phyloP scores from a whole-genome alignment of 1,284 basidiomycete species.

The Puccinia hordei region DNA sequence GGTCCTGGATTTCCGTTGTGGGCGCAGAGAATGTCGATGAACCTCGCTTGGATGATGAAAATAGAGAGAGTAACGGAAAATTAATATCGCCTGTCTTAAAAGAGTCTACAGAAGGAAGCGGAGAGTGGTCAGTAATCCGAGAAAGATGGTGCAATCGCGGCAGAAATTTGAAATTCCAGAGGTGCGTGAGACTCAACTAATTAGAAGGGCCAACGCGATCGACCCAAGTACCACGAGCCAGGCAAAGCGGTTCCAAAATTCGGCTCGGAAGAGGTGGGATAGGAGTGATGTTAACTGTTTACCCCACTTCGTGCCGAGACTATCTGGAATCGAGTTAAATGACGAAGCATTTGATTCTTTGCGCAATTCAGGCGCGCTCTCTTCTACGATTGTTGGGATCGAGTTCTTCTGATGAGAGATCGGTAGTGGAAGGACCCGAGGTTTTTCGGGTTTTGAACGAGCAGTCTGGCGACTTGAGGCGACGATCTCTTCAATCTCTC shows the following conservation, averaged over 20 bases:
- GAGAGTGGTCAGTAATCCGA: background rate
- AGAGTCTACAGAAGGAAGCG: slow-evolving; percentile 21
- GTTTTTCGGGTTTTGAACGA: slow-evolving; percentile 5
- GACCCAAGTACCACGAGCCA: slow-evolving; percentile 9
- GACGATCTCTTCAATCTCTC: slow-evolving; percentile 39
- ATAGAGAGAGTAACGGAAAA: slow-evolving; percentile 17
- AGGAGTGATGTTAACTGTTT: slow-evolving; percentile 8
- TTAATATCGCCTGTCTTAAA: slow-evolving; percentile 29
- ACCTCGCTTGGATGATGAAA: slow-evolving; percentile 9
- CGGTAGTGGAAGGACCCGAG: slow-evolving; percentile 25
- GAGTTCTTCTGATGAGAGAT: slow-evolving; percentile 12
- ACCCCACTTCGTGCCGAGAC: slow-evolving; percentile 1
- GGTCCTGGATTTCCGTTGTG: slow-evolving; percentile 6
- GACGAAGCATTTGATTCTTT: background rate
- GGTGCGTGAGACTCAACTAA: slow-evolving; percentile 34
- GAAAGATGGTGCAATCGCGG: background rate
- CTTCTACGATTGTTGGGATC: slow-evolving; percentile 9
- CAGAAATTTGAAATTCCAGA: slow-evolving; percentile 16
- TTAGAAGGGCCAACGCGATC: slow-evolving; percentile 18
- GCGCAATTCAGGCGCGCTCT: background rate
- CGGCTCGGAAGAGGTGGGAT: slow-evolving; percentile 8
- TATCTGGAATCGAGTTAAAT: slow-evolving; percentile 9
- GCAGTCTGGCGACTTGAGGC: slow-evolving; percentile 25
- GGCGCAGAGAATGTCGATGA: slow-evolving; percentile 31
- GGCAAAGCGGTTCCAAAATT: slow-evolving; percentile 19